Evolutionary conservation across 148 eudicot species (phyloP), one percentile per base, ranked within the genome.

Genomic region (Suaeda aralocaspica): DNA sequence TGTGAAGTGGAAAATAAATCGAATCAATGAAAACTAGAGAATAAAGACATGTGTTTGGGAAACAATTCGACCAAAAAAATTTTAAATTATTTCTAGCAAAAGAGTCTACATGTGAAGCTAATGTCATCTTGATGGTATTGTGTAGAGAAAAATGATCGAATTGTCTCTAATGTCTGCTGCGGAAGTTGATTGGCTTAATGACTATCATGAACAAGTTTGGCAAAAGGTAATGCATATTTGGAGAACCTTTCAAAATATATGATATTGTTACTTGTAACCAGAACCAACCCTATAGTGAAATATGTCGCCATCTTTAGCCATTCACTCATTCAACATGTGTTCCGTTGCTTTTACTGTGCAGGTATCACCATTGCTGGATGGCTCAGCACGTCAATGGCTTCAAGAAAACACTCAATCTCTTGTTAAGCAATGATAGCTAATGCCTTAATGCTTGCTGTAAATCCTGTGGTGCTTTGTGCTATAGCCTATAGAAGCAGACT

Each of bases 121-220:
- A 74, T 50, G 29, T 66, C 34, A 61, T 6, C 26, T n/a, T 60
- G 55, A 25, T 36, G 69, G 46, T 59, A 59, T 15, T 49, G 0
- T 74, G 82, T 83, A 94, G 99, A 77, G 85, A 50, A 94, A 94
- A 78, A 41, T 94, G 86, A 78, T 91, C 41, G 93, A 91, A 58
- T 75, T 89, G 41, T 79, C 91, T 9, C 67, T 91, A 82, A 75
- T 94, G 34, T 87, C 97, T 44, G 69, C 72, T 65, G 68, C 80
- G 2, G 97, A 94, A 79, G 65, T 91, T 69, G 82, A 87, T 72
- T 94, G 99, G 99, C 85, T 94, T 59, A 84, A 94, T 77, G 84
- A 84, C 45, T 94, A 94, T 80, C 99, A 94, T 65, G 77, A 80
- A n/a, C 87, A 87, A 76, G 97, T 89, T 69, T 91, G 99, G 99